Evolutionary conservation across 2,329 filamentous ascomycete genomes (phyloP).

Genomic region (Thyridium curvatum): DNA sequence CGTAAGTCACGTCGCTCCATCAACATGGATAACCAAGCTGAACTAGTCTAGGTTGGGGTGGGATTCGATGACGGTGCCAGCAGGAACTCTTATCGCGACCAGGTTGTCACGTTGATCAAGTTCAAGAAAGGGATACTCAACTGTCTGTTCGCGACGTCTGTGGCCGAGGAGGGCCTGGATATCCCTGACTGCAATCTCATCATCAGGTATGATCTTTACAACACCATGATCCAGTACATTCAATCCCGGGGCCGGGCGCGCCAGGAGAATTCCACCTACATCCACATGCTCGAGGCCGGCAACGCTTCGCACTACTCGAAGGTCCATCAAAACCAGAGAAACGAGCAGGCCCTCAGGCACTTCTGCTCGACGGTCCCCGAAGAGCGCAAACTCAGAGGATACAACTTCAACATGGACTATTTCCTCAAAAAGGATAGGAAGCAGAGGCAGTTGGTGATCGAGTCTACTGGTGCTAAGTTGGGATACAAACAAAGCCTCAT

Average conservation of each 20-base stretch:
- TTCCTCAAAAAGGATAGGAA: conserved; percentile 43
- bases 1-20: conserved; percentile 31
- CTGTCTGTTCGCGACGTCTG: conserved; percentile 60
- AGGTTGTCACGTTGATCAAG: conserved; percentile 65
- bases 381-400: conserved; percentile 62
- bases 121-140: conserved; percentile 55
- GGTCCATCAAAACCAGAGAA: conserved; percentile 53
- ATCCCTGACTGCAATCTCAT: conserved; percentile 62
- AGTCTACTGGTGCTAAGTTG: conserved; percentile 66
- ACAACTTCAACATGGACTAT: conserved; percentile 49
- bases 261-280: conserved; percentile 69
- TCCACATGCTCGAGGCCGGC: conserved; percentile 72
- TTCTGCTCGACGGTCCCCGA: conserved; percentile 73
- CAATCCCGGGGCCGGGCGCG: conserved; percentile 87
- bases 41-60: conserved; percentile 23
- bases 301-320: conserved; percentile 55
- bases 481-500: conserved; percentile 70
- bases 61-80: conserved; percentile 47
- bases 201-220: conserved; percentile 78
- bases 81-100: conserved; percentile 64
- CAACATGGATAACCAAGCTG: background rate
- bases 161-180: conserved; percentile 63
- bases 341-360: conserved; percentile 58
- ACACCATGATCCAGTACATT: conserved; percentile 88
- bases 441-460: conserved; percentile 52